Evolutionary conservation across 2,329 filamentous ascomycete genomes (phyloP).

Genomic region (Colletotrichum sp.): DNA sequence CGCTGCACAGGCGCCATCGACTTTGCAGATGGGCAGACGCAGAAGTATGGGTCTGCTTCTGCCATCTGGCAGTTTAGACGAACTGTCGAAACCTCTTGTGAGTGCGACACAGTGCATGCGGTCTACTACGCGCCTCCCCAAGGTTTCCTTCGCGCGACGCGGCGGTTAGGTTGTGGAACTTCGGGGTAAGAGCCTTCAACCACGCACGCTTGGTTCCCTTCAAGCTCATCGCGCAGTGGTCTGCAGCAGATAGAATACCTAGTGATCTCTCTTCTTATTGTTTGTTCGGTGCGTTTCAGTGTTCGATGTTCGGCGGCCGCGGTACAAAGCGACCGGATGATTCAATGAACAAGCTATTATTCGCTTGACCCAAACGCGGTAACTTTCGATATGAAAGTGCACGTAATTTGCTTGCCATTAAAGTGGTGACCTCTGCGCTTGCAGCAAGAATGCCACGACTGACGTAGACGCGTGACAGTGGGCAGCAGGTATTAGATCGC

Average conservation of each 20-base stretch:
- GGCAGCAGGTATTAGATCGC: neutral
- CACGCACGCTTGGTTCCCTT: neutral
- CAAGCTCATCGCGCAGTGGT: neutral
- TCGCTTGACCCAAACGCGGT: neutral
- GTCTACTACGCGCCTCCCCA: neutral
- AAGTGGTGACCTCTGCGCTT: neutral
- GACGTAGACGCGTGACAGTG: neutral
- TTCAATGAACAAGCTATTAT: neutral
- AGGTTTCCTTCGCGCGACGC: neutral
- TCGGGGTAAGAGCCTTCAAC: neutral
- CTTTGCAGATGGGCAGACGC: neutral
- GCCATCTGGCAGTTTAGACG: neutral
- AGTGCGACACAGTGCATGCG: neutral
- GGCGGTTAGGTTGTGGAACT: neutral
- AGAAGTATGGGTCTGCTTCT: neutral
- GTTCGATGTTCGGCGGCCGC: neutral
- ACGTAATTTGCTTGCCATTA: neutral
- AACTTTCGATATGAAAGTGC: neutral
- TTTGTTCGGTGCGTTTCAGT: neutral
- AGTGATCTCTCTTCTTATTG: neutral
- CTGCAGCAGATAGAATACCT: neutral
- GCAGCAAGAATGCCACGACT: neutral
- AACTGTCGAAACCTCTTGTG: neutral
- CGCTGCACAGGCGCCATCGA: neutral
- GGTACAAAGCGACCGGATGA: neutral